A percentile compares a stretch with the other conserved stretches of the same genome.
phyloP scores from a whole-genome alignment of 495 filamentous ascomycete genomes.

The Hypoxylon cercidicola region DNA sequence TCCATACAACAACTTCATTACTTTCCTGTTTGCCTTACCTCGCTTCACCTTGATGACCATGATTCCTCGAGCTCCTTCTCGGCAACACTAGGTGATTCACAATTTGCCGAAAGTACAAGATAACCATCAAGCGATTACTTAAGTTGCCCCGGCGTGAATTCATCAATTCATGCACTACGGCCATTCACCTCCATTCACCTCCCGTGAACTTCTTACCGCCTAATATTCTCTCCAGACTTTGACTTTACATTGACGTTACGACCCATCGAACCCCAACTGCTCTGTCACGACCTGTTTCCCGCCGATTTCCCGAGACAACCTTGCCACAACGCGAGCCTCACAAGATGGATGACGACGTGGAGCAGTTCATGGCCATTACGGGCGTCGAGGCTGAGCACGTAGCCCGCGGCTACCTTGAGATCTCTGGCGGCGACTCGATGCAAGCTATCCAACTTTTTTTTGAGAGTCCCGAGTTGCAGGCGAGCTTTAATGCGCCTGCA shows the following conservation, averaged over 20 bases:
- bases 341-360: conserved; percentile 74
- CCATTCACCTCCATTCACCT: neutral
- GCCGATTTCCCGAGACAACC: neutral
- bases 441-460: conserved; percentile 92
- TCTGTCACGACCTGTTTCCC: too few species aligned
- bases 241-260: too few species aligned
- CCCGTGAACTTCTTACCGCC: neutral
- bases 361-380: conserved; percentile 76
- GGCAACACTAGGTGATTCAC: neutral
- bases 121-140: neutral
- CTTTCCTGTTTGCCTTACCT: neutral
- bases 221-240: neutral
- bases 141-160: neutral
- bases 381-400: conserved; percentile 61
- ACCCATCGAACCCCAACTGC: too few species aligned
- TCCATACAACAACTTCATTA: neutral
- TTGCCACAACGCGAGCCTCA: conserved; percentile 17
- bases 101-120: neutral
- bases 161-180: neutral
- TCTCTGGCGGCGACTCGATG: conserved; percentile 82
- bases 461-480: conserved; percentile 76
- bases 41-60: neutral
- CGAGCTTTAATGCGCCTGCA: conserved; percentile 53
- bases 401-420: conserved; percentile 80
- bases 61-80: neutral